These are phyloP conservation scores for Podosphaera xanthii DNA, from an alignment of 2,329 filamentous ascomycete genomes.

Conservation along the genomic window DNA sequence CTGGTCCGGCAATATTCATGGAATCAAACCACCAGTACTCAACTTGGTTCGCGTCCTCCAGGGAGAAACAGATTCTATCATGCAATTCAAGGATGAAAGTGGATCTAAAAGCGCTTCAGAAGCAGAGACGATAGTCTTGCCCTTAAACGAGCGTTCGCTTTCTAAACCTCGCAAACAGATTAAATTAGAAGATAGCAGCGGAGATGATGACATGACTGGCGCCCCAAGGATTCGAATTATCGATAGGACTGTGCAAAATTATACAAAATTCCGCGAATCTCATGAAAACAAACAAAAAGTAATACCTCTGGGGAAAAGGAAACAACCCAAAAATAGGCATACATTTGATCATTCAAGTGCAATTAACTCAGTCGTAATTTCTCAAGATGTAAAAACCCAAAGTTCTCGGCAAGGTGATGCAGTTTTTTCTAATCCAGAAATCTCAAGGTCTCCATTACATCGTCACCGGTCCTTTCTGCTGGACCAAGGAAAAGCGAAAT, in stretches of 20 bases:
- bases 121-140: slow-evolving; percentile 47
- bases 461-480: slow-evolving; percentile 7
- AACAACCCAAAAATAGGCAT: slow-evolving; percentile 19
- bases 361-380: slow-evolving; percentile 3
- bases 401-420: not conserved
- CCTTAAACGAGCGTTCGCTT: slow-evolving; percentile 39
- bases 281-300: slow-evolving; percentile 12
- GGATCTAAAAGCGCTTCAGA: slow-evolving; percentile 39
- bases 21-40: not conserved
- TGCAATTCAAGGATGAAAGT: slow-evolving; percentile 4
- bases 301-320: slow-evolving; percentile 24
- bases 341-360: not conserved
- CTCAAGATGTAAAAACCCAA: not conserved
- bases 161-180: slow-evolving; percentile 36
- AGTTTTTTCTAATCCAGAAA: slow-evolving; percentile 30
- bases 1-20: not conserved
- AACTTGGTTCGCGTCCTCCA: not conserved
- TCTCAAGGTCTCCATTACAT: slow-evolving; percentile 15
- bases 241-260: not conserved
- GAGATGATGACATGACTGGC: slow-evolving; percentile 23
- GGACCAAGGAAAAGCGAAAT: slow-evolving; percentile 17
- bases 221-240: slow-evolving; percentile 5
- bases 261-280: not conserved
- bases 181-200: slow-evolving; percentile 41
- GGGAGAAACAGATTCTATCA: not conserved